These are phyloP conservation scores for Andrographis paniculata DNA, from an alignment of 305 asterid species.

Conservation along the genomic window DNA sequence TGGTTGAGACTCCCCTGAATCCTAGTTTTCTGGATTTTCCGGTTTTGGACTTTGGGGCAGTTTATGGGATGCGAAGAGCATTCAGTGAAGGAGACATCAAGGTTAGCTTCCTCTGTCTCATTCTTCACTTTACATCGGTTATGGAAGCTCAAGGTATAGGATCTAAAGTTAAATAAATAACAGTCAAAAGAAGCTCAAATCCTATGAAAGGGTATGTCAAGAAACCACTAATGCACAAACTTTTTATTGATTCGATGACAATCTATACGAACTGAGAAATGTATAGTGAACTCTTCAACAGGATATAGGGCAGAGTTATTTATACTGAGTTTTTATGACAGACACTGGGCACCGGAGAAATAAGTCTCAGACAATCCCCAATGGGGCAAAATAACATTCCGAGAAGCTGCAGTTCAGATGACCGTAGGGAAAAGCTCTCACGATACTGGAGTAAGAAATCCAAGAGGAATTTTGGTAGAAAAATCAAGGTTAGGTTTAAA, in stretches of 20 bases:
- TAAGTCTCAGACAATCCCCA: constrained; percentile 24
- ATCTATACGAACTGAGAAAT: constrained; percentile 44
- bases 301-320: constrained; percentile 38
- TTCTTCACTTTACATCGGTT: not conserved
- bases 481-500: constrained; percentile 68
- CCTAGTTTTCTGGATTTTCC: constrained; percentile 62
- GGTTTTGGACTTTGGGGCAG: constrained; percentile 54
- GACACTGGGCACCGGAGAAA: constrained; percentile 55
- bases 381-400: constrained; percentile 31
- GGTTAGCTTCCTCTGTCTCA: constrained; percentile 27
- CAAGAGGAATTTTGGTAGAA: constrained; percentile 84
- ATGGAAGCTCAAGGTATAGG: no score
- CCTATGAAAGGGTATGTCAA: no score
- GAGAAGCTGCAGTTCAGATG: constrained; percentile 44
- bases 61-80: constrained; percentile 78
- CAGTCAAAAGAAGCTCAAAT: no score
- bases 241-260: no score
- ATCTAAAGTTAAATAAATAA: no score
- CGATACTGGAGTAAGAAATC: constrained; percentile 88
- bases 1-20: constrained; percentile 37
- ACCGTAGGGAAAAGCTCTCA: constrained; percentile 83
- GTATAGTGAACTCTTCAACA: constrained; percentile 33
- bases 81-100: constrained; percentile 92
- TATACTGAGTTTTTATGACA: constrained; percentile 67
- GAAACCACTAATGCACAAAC: no score